Evolutionary conservation across 2,329 filamentous ascomycete species (phyloP), one percentile per base, ranked within the genome.

Genomic region (Sporothrix protearum): DNA sequence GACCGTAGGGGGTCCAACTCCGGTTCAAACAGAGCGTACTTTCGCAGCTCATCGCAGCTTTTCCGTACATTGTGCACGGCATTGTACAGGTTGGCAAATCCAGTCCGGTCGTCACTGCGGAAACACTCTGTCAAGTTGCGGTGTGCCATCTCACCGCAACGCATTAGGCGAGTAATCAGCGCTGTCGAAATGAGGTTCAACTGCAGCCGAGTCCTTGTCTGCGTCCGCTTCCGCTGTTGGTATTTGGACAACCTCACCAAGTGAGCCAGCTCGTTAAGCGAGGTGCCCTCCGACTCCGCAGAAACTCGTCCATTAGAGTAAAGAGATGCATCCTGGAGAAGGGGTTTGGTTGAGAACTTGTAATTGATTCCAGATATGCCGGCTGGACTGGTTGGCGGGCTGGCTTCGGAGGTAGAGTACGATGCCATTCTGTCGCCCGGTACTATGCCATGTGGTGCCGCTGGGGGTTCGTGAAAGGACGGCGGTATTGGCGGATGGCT

Each of bases 121-220:
- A 95, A 94, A 80, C 87, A 89, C 76, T 95, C 92, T 76, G 92
- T 91, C 76, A 96, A 83, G 76, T 91, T 92, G 74, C 90, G 87
- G 78, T 93, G 89, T 73, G 91, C 88, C 72, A 91, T 87, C 79
- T 92, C 90, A 75, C 91, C 90, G 76, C 90, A 92, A 75, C 91
- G 88, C 76, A 90, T 89, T 78, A 95, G 83, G 71, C 92, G 90
- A 73, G 91, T 88, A 75, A 90, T 92, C 72, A 94, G 83, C 51
- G 91, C 91, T 57, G 90, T 92, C 25, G 91, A 92, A 69, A 94
- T 87, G 73, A 94, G 83, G 78, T 88, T 92, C 77, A 90, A 86
- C 79, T 94, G 91, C 69, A 96, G 85, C 71, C 91, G 89, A 75
- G 91, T 84, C 75, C 92, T 87, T 61, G 90, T 91, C 78, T 91